Percentiles rank a stretch among this genome's conserved stretches.
Evolutionary conservation across 345 rosid genomes (phyloP).

Genomic region (Cochlearia excelsa): DNA sequence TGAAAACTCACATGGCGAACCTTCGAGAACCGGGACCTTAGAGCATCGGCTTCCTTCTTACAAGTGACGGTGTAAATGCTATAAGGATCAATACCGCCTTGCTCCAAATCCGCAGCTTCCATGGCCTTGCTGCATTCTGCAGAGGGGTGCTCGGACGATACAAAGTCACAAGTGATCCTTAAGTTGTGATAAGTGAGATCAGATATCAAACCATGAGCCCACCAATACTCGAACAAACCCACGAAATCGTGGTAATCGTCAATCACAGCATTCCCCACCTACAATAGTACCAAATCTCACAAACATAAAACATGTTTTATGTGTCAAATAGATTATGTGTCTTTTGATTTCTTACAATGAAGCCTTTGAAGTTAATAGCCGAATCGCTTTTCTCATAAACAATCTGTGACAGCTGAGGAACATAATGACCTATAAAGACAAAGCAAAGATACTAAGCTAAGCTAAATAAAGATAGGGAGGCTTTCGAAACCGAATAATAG

Average conservation of each 20-base stretch:
- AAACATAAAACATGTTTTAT: background rate
- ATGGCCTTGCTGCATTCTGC: constrained; percentile 58
- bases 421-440: constrained; percentile 69
- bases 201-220: constrained; percentile 93
- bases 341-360: constrained; percentile 52
- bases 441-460: constrained; percentile 10
- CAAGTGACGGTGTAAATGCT: constrained; percentile 87
- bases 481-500: background rate
- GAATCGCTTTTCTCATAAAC: constrained; percentile 62
- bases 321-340: too few relatives aligned
- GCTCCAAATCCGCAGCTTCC: constrained; percentile 54
- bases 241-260: constrained; percentile 83
- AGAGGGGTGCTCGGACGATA: constrained; percentile 69
- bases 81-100: constrained; percentile 77
- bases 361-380: constrained; percentile 82
- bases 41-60: constrained; percentile 47
- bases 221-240: constrained; percentile 94
- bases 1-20: constrained; percentile 67
- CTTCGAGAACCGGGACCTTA: constrained; percentile 44
- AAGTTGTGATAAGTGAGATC: constrained; percentile 71
- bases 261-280: constrained; percentile 96
- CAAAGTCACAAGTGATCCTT: constrained; percentile 51
- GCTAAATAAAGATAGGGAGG: too few relatives aligned
- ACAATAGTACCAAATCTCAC: background rate
- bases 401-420: constrained; percentile 90